phyloP scores from a whole-genome alignment of 2,329 filamentous ascomycete genomes.

The Pleomassaria siparia region DNA sequence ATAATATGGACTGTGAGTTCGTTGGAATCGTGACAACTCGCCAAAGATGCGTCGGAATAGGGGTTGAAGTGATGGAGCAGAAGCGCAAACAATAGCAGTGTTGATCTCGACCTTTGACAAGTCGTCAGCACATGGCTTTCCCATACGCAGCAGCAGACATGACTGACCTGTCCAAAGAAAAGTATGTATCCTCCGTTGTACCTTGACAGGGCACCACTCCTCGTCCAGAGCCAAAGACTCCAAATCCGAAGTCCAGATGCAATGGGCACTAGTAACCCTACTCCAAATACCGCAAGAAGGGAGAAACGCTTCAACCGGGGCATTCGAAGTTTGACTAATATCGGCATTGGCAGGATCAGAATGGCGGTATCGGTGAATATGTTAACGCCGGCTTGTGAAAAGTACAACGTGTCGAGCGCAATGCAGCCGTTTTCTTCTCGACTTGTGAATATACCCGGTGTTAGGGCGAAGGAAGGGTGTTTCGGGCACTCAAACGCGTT shows the following conservation, averaged over 20 bases:
- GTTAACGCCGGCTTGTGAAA: conserved; percentile 24
- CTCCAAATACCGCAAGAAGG: conserved; percentile 25
- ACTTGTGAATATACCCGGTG: conserved; percentile 15
- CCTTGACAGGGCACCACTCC: conserved; percentile 7
- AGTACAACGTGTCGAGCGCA: conserved; percentile 18
- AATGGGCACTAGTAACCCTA: conserved; percentile 24
- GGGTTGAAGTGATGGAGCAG: conserved; percentile 25
- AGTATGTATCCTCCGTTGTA: conserved; percentile 28
- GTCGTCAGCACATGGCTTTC: too few species aligned
- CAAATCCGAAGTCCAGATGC: conserved; percentile 22
- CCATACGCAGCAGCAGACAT: too few species aligned
- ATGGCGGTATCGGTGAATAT: conserved; percentile 26
- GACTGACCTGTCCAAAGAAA: too few species aligned
- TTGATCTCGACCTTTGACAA: conserved; percentile 30
- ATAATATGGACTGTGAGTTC: conserved; percentile 15
- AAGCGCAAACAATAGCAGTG: conserved; percentile 28
- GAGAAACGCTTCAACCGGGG: conserved; percentile 20
- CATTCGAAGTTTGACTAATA: conserved; percentile 27
- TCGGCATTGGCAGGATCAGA: conserved; percentile 24
- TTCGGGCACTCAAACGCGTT: conserved; percentile 26
- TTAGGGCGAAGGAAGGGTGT: conserved; percentile 15
- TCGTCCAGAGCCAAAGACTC: conserved; percentile 20
- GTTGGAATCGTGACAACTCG: conserved; percentile 9
- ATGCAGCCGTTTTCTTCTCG: conserved; percentile 15
- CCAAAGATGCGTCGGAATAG: conserved; percentile 19